Conservation (phyloP, 352 stramenopile genomes). For the Thalassiosira livingstoniorum region DNA sequence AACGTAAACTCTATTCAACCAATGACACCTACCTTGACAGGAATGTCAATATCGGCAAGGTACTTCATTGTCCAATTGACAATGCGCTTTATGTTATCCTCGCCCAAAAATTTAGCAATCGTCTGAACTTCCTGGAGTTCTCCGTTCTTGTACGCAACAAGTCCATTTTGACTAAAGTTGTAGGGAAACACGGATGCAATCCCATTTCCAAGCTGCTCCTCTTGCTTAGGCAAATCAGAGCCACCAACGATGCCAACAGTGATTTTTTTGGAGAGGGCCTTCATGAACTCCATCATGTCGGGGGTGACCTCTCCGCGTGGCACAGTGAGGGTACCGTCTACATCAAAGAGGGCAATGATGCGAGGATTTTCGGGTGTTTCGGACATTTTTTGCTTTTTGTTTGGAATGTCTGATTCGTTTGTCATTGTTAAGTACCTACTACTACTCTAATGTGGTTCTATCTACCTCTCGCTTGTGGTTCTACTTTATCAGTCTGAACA, state of each 20-base stretch:
- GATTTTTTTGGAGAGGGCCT: constrained; percentile 91
- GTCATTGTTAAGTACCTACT: too few species aligned
- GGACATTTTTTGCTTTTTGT: constrained; percentile 60
- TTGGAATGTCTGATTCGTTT: constrained; percentile 4
- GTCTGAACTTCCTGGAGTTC: constrained; percentile 90
- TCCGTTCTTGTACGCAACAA: constrained; percentile 97
- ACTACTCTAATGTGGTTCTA: too few species aligned
- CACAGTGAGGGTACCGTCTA: constrained; percentile 97
- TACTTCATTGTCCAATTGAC: constrained; percentile 97
- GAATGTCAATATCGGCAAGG: constrained; percentile 91
- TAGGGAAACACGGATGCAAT: constrained; percentile 96
- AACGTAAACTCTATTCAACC: constrained; percentile 23
- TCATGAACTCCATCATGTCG: constrained; percentile 94
- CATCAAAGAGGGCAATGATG: constrained; percentile 98
- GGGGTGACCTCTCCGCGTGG: constrained; percentile 91
- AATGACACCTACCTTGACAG: constrained; percentile 91
- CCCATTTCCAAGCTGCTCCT: constrained; percentile 96
- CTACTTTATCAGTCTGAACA: too few species aligned
- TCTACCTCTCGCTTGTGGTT: too few species aligned
- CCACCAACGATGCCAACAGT: constrained; percentile 98
- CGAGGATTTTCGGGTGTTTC: constrained; percentile 86
- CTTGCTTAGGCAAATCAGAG: constrained; percentile 98
- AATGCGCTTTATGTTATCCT: constrained; percentile 97
- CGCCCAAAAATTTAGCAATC: constrained; percentile 93
- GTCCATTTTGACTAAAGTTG: constrained; percentile 99